Evolutionary conservation across 495 filamentous ascomycete genomes (phyloP), one percentile per base, ranked within the genome.

Genomic region (Daldinia childiae): DNA sequence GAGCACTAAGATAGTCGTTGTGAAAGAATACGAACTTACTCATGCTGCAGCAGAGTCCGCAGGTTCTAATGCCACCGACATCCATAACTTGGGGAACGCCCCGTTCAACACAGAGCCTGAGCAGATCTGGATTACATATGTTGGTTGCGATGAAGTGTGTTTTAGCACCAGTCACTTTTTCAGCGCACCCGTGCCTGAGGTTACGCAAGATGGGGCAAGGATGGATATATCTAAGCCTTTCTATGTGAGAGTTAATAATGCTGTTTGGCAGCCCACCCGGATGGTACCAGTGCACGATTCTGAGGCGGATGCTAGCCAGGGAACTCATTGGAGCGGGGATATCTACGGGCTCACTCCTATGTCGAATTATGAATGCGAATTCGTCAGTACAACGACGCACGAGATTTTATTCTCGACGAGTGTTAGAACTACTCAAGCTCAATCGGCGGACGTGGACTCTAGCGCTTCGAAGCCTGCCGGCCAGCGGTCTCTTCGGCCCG

Each of bases 1-100:
- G 29, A 95, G 92, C 78, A 96, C 92, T 61, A 98, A 97, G 80
- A 93, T 97, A 72, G 94, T 94, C 50, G 90, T 97, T 75, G 89
- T 94, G 75, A 94, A 95, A 76, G 94, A 97, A 82, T 94, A 93
- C 77, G 93, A 97, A 76, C 88, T 94, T 79, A 92, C 91, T 61
- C 90, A 93, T 77, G 88, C 90, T 38, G 84, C 91, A 51, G 89
- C 89, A 34, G 84, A 97, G 83, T 90, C 91, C 66, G 82, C 85
- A 58, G 86, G 91, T 78, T 86, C 90, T 74, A 86, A 92, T 79
- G 91, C 88, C 66, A 93, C 89, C 59, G 92, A 95, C 75, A 89
- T 87, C 55, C 86, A 91, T 74, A 92, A 94, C 76, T 86, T 95
- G 55, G 93, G 93, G 69, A 92, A 90, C 66, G 90, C 92, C 71